These are phyloP conservation scores for Trapa incisa DNA, from an alignment of 345 rosid genomes.

Conservation along the genomic window DNA sequence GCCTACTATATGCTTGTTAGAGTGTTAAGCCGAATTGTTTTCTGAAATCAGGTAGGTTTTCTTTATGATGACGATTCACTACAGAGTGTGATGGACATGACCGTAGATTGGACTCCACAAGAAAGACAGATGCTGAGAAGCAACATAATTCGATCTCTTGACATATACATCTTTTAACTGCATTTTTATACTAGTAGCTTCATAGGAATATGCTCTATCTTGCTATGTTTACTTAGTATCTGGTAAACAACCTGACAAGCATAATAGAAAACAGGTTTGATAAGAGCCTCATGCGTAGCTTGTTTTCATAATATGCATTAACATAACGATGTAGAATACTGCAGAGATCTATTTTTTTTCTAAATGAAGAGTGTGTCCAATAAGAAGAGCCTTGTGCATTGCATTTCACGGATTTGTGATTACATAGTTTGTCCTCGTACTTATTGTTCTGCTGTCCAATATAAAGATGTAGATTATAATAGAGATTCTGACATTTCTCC, in stretches of 20 bases:
- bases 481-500: background rate
- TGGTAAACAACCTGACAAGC: background rate
- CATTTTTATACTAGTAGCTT: no score
- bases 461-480: background rate
- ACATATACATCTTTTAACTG: background rate
- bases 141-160: slow-evolving; percentile 27
- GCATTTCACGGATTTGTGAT: background rate
- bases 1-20: background rate
- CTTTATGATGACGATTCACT: slow-evolving; percentile 78
- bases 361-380: background rate
- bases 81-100: slow-evolving; percentile 61
- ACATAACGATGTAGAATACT: no score
- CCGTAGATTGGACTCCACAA: slow-evolving; percentile 84
- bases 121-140: slow-evolving; percentile 89
- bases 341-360: no score
- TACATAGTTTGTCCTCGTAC: background rate
- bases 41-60: slow-evolving; percentile 63
- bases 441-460: background rate
- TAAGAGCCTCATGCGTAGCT: background rate
- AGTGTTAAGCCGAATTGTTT: background rate
- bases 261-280: background rate
- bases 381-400: background rate
- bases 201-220: background rate
- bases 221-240: background rate
- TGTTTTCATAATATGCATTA: no score